Evolutionary conservation across 164 flowering plant species (phyloP), one percentile per base, ranked within the genome.

Genomic region (Aristolochia californica): DNA sequence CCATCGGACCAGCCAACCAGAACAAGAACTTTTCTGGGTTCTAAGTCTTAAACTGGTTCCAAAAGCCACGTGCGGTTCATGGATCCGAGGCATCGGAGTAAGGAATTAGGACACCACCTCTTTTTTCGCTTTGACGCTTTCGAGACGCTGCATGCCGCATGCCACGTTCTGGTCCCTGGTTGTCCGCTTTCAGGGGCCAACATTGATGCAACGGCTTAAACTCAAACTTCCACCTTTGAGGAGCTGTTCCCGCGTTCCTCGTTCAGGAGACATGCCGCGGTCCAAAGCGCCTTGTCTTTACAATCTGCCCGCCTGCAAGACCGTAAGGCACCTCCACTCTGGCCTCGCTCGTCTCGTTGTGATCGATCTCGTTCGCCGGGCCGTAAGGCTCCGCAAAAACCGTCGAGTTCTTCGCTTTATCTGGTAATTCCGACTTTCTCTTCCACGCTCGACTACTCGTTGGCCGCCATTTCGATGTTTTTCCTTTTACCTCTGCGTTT

Each of bases 381-480:
- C 63, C 21, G n/a, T 52, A 49, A 1, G 48, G 15, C 64, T 70
- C 45, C 62, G 64, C 58, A 62, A 59, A n/a, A 38, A 48, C 66
- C 62, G 56, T 66, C 26, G 22, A 59, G 9, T 45, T 62, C 61
- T 67, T 70, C 54, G 44, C 58, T 34, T 34, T 61, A 38, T 61
- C 66, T 16, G 59, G 13, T n/a, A 40, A 57, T 48, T 13, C 55
- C 27, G 13, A 45, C 17, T 65, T 65, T 53, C 68, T 69, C 27
- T 40, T 47, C 15, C 58, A 66, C 24, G 67, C 74, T 1, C 61
- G 54, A 45, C 57, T 58, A 40, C 61, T 70, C 57, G 60, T 69
- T 25, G 48, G 62, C 10, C 57, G 44, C 43, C 26, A 28, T 15
- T 10, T 17, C 48, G 21, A 23, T 5, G 20, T 24, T 21, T 7